Evolutionary conservation across 768 basidiomycete genomes (phyloP), one percentile per base, ranked within the genome.

Genomic region (Lactarius hengduanensis): DNA sequence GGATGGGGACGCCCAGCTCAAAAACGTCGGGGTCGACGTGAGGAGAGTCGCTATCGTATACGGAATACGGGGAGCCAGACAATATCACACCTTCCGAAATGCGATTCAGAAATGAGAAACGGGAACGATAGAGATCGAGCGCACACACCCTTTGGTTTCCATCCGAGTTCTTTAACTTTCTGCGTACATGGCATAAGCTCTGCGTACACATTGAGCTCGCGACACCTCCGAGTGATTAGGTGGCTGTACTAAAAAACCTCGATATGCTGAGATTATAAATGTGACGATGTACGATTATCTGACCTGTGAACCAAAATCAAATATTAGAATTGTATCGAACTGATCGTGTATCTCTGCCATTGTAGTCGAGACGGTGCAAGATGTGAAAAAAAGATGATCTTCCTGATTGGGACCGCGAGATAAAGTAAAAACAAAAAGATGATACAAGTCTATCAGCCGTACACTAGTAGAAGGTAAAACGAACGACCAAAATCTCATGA

Each of bases 271-370:
- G 61, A 47, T 64, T 63, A n/a, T 43, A 43, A 28, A 61, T 36
- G 32, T 2, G 9, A 43, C 20, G 11, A 11, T 28, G 38, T 57
- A 61, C 34, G 34, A 32, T 20, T 30, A 28, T 59, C 79, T 70
- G 72, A 96, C 95, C 84, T 94, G 96, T 11, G 95, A 97, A 62
- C 96, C 96, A 77, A 98, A 98, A 77, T 98, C 96, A 40, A 98
- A 81, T 73, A 98, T 97, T 53, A 98, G 87, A 70, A 98, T 88
- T 28, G 96, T 96, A 74, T 98, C 95, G 75, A 96, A 98, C 70
- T 94, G 88, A 77, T 93, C 90, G 78, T 96, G 94, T 72, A 97
- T 97, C 76, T 94, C 92, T 15, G 89, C 81, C 90, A 92, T 92
- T 13, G 55, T 11, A 15, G 41, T 28, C 38, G 41, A 22, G 50